Evolutionary conservation across 208 protist genomes (phyloP).

Genomic region (Crithidia sp.): DNA sequence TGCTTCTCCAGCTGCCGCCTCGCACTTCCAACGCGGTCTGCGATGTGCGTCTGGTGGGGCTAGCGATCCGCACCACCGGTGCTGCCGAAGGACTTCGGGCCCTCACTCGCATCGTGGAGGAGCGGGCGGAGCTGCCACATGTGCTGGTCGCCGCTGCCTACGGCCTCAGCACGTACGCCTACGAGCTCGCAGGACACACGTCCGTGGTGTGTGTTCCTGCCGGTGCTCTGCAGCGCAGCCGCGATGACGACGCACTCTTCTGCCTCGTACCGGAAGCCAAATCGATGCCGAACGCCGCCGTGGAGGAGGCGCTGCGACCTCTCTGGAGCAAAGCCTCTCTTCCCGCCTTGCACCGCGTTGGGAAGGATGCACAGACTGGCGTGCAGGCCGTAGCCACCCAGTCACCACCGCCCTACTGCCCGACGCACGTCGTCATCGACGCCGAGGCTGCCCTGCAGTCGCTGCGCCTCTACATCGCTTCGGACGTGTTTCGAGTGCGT

Average conservation of each 20-base stretch:
- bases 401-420: constrained; percentile 47
- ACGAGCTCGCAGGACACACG: constrained; percentile 63
- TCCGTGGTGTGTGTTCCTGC: constrained; percentile 46
- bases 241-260: constrained; percentile 15
- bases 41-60: constrained; percentile 45
- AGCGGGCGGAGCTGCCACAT: constrained; percentile 12
- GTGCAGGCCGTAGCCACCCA: constrained; percentile 23
- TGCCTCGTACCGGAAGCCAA: constrained; percentile 10
- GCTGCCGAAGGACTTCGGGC: constrained; percentile 56
- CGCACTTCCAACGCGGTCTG: constrained; percentile 27
- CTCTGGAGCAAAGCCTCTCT: constrained; percentile 7
- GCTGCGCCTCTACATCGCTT: constrained; percentile 37
- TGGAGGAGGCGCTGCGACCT: constrained; percentile 20
- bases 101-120: constrained; percentile 26
- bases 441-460: constrained; percentile 32
- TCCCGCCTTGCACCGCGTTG: background rate
- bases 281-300: background rate
- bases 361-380: background rate
- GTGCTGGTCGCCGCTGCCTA: constrained; percentile 27
- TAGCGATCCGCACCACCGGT: constrained; percentile 64
- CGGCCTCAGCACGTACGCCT: constrained; percentile 31
- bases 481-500: constrained; percentile 19
- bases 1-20: constrained; percentile 43
- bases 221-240: background rate
- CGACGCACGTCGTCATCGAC: constrained; percentile 60